phyloP scores from a whole-genome alignment of 257 asterid genomes.

The Eucommia ulmoides region DNA sequence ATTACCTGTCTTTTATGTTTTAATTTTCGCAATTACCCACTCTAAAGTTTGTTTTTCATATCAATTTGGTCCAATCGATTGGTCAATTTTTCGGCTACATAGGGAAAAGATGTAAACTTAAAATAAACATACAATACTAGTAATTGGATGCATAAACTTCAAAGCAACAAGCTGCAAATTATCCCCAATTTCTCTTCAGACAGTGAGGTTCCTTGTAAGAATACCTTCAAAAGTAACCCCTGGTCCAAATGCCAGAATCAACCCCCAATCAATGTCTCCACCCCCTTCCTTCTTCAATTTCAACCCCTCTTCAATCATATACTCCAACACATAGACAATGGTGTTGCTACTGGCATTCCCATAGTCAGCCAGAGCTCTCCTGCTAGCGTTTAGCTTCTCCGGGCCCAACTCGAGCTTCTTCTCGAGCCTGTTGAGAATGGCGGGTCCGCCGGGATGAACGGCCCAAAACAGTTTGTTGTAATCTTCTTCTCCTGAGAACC shows the following conservation, averaged over 20 bases:
- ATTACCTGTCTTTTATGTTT: too few species aligned
- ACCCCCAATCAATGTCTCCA: constrained; percentile 49
- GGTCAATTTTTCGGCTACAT: too few species aligned
- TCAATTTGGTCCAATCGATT: too few species aligned
- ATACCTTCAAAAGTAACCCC: constrained; percentile 96
- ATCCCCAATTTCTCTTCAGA: too few species aligned
- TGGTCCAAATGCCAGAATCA: constrained; percentile 87
- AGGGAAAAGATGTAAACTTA: too few species aligned
- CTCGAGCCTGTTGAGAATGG: constrained; percentile 68
- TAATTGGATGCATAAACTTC: too few species aligned
- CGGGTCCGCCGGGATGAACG: constrained; percentile 97
- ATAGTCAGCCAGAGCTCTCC: constrained; percentile 74
- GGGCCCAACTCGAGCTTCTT: constrained; percentile 58
- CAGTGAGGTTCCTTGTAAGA: constrained; percentile 50
- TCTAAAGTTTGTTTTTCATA: too few species aligned
- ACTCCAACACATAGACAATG: constrained; percentile 82
- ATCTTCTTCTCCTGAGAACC: constrained; percentile 19
- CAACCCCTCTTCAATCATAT: constrained; percentile 47
- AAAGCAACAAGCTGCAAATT: too few species aligned
- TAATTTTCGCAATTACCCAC: too few species aligned
- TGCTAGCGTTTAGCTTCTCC: constrained; percentile 54
- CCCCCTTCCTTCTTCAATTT: constrained; percentile 6
- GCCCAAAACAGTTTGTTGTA: constrained; percentile 85
- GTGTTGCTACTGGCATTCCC: constrained; percentile 95
- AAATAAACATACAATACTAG: too few species aligned